Percentiles rank a stretch among this genome's conserved stretches.
Conservation (phyloP, 495 filamentous ascomycete genomes). For the Xylaria intraflava region DNA sequence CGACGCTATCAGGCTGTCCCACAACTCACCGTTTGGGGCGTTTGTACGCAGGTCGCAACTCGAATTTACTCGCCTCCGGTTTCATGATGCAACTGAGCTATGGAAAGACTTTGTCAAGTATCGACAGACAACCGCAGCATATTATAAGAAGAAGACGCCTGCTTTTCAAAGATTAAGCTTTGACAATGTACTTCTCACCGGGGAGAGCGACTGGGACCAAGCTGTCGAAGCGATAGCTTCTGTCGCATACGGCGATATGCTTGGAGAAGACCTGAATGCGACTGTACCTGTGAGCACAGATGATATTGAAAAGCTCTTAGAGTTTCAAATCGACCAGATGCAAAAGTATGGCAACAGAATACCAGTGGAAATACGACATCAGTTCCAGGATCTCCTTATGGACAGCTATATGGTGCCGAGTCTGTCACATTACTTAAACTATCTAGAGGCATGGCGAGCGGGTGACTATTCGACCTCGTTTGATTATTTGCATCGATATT, state of each 20-base stretch:
- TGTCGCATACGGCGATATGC: slow-evolving; percentile 56
- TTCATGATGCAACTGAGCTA: slow-evolving; percentile 64
- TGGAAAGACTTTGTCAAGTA: slow-evolving; percentile 79
- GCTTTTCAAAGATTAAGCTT: slow-evolving; percentile 55
- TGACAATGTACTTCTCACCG: slow-evolving; percentile 55
- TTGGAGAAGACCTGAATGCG: slow-evolving; percentile 41
- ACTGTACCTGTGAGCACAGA: slow-evolving; percentile 58
- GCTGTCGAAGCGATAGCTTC: slow-evolving; percentile 46
- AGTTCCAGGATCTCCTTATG: slow-evolving; percentile 60
- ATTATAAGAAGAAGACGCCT: slow-evolving; percentile 66
- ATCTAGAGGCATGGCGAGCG: slow-evolving; percentile 82
- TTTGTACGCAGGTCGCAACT: slow-evolving; percentile 71
- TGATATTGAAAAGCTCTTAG: slow-evolving; percentile 75
- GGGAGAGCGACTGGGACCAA: slow-evolving; percentile 40
- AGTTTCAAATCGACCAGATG: slow-evolving; percentile 80
- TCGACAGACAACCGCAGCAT: slow-evolving; percentile 61
- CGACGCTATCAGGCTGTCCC: slow-evolving; percentile 46
- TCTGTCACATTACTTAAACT: slow-evolving; percentile 73
- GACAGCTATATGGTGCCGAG: slow-evolving; percentile 62
- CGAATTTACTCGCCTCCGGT: slow-evolving; percentile 75
- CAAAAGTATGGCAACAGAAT: slow-evolving; percentile 67
- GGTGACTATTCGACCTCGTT: slow-evolving; percentile 88
- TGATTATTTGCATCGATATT: slow-evolving; percentile 89
- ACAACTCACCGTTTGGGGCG: slow-evolving; percentile 74
- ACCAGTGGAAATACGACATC: slow-evolving; percentile 56